Evolutionary conservation across 805 yeast genomes (phyloP).

Genomic region (Hanseniaspora occidentalis): DNA sequence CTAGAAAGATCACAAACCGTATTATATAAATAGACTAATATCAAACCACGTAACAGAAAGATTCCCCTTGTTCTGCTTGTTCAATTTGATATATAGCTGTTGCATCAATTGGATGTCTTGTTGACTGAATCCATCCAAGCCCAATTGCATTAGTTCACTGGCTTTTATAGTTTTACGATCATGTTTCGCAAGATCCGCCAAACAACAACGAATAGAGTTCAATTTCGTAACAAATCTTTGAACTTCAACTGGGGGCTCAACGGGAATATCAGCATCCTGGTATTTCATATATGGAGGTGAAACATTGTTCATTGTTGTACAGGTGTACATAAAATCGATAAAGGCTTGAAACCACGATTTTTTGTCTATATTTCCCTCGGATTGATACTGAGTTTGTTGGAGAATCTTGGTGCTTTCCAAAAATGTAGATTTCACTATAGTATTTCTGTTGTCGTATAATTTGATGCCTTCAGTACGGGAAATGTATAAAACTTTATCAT

Average conservation of each 20-base stretch:
- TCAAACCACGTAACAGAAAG: slow-evolving; percentile 4
- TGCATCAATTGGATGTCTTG: slow-evolving; percentile 18
- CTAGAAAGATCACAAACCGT: neutral
- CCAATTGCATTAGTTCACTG: slow-evolving; percentile 12
- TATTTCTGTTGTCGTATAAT: neutral
- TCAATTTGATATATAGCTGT: slow-evolving; percentile 8
- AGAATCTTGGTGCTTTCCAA: slow-evolving; percentile 4
- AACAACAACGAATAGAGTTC: neutral
- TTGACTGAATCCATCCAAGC: slow-evolving; percentile 23
- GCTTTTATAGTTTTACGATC: slow-evolving; percentile 9
- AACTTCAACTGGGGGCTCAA: slow-evolving; percentile 6
- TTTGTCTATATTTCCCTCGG: slow-evolving; percentile 1
- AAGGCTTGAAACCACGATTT: slow-evolving; percentile 3
- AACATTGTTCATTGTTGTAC: slow-evolving; percentile 4
- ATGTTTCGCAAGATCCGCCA: neutral
- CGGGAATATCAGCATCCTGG: slow-evolving; percentile 3
- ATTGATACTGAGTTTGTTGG: neutral
- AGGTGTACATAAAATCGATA: slow-evolving; percentile 3
- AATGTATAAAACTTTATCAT: slow-evolving; percentile 2
- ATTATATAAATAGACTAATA: slow-evolving; percentile 3
- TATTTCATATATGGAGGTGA: slow-evolving; percentile 5
- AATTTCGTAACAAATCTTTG: slow-evolving; percentile 2
- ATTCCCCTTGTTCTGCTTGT: neutral
- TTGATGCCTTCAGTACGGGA: neutral
- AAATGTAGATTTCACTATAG: slow-evolving; percentile 3